Evolutionary conservation across 1,139 yeast genomes (phyloP), one percentile per base, ranked within the genome.

Genomic region (Petasospora fabianii): DNA sequence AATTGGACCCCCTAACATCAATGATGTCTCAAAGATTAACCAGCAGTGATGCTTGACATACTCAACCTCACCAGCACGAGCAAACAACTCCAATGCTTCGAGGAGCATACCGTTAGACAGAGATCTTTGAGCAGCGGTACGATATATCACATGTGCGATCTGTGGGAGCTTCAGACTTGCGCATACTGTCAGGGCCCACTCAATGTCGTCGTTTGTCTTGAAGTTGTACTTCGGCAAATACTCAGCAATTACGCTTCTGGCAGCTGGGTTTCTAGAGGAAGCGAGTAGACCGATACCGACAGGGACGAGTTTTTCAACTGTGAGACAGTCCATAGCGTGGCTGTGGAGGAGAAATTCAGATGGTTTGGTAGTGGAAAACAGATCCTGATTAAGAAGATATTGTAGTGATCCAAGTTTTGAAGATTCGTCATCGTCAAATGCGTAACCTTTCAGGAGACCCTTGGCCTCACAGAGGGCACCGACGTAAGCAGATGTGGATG

Each of bases 51-150:
- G 62, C 32, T 64, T 64, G 9, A 74, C 65, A 36, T 64, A 58
- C 17, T 61, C 60, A 36, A 59, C 65, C 51, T 81, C 85, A 35
- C 77, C 81, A 27, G 87, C 80, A 49, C 75, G 75, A 10, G 80
- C 80, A 57, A 81, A 79, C 64, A 80, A 77, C 31, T 73, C 73
- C 48, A 87, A 65, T 0, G 92, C 84, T 55, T 84, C 94, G 36
- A 72, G 68, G 31, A 73, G 55, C 44, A 66, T 64, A 1, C 71
- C 71, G 48, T 50, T 39, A 39, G 54, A 14, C 34, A 52, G 24
- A 40, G 61, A 41, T 56, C 65, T 49, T 55, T 46, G 62, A 3
- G 52, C 59, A 12, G 56, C 58, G 18, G 39, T 53, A 44, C 71
- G 66, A 55, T 69, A 77, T 13, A 77, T 61, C 32, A 66, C 64